Evolutionary conservation across 345 rosid species (phyloP).

Genomic region (Trapa incisa): DNA sequence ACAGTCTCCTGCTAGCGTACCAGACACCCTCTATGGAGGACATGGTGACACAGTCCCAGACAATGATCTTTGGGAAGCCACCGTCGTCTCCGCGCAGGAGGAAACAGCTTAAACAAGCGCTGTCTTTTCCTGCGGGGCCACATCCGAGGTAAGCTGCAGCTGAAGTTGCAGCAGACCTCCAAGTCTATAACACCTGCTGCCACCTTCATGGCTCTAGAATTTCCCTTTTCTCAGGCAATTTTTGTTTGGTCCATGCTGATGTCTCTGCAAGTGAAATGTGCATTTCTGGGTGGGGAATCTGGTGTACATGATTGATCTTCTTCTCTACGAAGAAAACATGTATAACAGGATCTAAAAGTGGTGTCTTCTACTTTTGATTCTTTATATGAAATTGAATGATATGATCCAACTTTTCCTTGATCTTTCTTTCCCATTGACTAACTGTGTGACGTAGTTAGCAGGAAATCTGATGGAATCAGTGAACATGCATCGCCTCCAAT

Average conservation of each 20-base stretch:
- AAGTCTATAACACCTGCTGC: neutral
- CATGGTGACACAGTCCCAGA: conserved; percentile 93
- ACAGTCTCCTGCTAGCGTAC: conserved; percentile 64
- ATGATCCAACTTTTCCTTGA: no score
- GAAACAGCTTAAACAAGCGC: conserved; percentile 54
- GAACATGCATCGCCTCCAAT: no score
- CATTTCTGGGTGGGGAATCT: no score
- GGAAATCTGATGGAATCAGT: no score
- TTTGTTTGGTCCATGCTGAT: neutral
- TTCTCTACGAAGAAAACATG: no score
- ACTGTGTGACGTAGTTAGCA: no score
- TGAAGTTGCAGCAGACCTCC: neutral
- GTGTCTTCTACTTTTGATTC: no score
- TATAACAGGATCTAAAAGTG: no score
- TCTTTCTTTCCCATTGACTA: no score
- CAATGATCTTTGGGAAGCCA: conserved; percentile 42
- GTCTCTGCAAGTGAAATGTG: neutral
- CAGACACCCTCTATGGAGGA: conserved; percentile 88
- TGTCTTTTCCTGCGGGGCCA: conserved; percentile 60
- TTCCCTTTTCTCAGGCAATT: neutral
- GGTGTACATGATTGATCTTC: no score
- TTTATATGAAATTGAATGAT: no score
- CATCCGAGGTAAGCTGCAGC: conserved; percentile 35
- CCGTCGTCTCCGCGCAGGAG: conserved; percentile 14
- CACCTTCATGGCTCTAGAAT: neutral